phyloP scores from a whole-genome alignment of 257 asterid genomes.

The Penstemon barbatus region DNA sequence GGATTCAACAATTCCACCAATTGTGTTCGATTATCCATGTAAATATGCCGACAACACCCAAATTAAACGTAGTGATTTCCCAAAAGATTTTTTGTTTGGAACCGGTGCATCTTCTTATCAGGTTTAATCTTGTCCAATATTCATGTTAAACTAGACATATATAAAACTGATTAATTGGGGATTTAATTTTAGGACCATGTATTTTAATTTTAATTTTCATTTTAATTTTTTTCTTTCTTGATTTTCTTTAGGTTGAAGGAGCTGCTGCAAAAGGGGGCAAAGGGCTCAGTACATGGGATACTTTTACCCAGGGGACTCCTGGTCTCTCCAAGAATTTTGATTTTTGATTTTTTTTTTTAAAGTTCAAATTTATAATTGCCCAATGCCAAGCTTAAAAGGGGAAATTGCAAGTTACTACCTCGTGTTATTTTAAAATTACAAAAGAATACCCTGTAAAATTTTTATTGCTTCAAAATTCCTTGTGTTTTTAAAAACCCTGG shows the following conservation, averaged over 20 bases:
- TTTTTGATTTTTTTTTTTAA: no score
- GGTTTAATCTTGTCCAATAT: slow-evolving; percentile 10
- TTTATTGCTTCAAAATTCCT: no score
- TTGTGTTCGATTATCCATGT: no score
- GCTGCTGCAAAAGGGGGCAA: slow-evolving; percentile 42
- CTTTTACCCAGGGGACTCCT: slow-evolving; percentile 36
- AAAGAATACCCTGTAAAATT: no score
- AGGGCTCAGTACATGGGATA: slow-evolving; percentile 40
- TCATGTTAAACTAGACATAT: background rate
- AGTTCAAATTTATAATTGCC: no score
- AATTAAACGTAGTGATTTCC: slow-evolving; percentile 32
- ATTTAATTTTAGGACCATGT: background rate
- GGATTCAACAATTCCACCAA: background rate
- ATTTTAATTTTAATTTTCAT: background rate
- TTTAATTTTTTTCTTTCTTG: background rate
- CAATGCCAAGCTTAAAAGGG: no score
- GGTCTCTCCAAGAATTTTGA: slow-evolving; percentile 18
- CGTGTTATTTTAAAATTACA: no score
- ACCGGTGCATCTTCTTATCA: slow-evolving; percentile 38
- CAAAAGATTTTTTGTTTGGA: slow-evolving; percentile 36
- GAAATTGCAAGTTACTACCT: no score
- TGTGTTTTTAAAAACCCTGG: no score
- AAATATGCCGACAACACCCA: background rate
- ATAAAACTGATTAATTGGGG: no score
- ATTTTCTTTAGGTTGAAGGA: slow-evolving; percentile 35